Conservation (phyloP, 306 rosid genomes). For the Fagus crenata region DNA sequence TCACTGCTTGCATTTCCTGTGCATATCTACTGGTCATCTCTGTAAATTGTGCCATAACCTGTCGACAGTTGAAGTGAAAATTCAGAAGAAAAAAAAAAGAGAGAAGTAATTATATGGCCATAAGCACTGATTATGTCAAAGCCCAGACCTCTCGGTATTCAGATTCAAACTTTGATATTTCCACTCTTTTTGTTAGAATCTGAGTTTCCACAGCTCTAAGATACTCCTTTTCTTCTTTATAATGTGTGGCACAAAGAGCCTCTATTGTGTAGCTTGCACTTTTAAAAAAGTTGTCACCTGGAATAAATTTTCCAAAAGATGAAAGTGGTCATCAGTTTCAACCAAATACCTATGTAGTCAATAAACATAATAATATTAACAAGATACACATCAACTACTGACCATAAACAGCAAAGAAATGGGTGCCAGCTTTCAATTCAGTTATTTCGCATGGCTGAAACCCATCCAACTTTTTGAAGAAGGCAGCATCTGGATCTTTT, state of each 20-base stretch:
- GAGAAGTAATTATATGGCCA: slow-evolving; percentile 10
- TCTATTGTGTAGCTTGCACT: slow-evolving; percentile 94
- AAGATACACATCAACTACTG: slow-evolving; percentile 23
- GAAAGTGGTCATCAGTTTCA: slow-evolving; percentile 22
- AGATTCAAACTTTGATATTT: slow-evolving; percentile 87
- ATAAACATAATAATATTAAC: slow-evolving; percentile 26
- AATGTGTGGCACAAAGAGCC: slow-evolving; percentile 74
- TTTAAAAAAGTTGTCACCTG: slow-evolving; percentile 97
- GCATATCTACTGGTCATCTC: slow-evolving; percentile 94
- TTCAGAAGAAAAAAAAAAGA: neutral
- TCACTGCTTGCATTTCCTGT: slow-evolving; percentile 90
- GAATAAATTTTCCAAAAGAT: slow-evolving; percentile 27
- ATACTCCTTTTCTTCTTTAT: slow-evolving; percentile 69
- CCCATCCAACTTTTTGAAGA: slow-evolving; percentile 88
- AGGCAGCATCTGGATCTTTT: slow-evolving; percentile 96
- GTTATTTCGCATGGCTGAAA: slow-evolving; percentile 93
- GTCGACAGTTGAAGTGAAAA: slow-evolving; percentile 32
- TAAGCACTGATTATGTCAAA: slow-evolving; percentile 24
- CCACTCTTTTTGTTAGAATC: slow-evolving; percentile 84
- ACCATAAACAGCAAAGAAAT: slow-evolving; percentile 95
- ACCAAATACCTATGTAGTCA: slow-evolving; percentile 12
- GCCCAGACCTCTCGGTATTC: slow-evolving; percentile 87
- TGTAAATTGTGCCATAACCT: slow-evolving; percentile 92
- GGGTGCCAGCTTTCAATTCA: slow-evolving; percentile 92
- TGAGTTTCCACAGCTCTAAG: slow-evolving; percentile 74